Evolutionary conservation across 805 yeast species (phyloP).

Genomic region (Tetrapisispora taiwanensis): DNA sequence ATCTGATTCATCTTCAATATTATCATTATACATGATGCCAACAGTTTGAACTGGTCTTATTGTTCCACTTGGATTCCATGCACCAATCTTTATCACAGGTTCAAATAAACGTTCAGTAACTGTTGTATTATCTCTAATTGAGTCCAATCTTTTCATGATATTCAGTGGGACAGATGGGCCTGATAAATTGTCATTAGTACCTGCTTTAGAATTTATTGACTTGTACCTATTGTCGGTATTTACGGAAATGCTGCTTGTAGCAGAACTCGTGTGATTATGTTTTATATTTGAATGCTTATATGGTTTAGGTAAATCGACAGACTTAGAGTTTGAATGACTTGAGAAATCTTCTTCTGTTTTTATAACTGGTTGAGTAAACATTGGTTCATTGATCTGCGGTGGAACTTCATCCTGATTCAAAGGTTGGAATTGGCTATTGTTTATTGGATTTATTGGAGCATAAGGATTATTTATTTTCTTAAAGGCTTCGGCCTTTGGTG

Average conservation of each 20-base stretch:
- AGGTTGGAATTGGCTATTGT: background rate
- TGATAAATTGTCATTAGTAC: background rate
- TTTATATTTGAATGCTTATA: too few relatives aligned
- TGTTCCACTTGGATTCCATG: conserved; percentile 11
- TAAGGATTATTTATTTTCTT: background rate
- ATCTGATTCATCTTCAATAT: conserved; percentile 35
- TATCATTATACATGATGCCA: conserved; percentile 40
- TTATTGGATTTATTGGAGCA: background rate
- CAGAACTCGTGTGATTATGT: background rate
- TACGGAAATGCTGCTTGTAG: background rate
- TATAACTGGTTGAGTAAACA: background rate
- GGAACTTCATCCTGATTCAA: too few relatives aligned
- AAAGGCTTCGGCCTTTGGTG: background rate
- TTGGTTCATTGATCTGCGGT: background rate
- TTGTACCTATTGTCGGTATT: background rate
- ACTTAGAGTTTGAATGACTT: background rate
- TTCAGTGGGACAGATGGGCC: background rate
- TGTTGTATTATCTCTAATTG: background rate
- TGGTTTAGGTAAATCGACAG: background rate
- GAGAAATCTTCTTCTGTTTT: background rate
- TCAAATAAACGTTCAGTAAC: conserved; percentile 15
- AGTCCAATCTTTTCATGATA: conserved; percentile 2
- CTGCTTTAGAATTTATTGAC: background rate
- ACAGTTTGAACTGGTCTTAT: conserved; percentile 5
- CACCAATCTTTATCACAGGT: conserved; percentile 24